A percentile compares a stretch with the other conserved stretches of the same genome.
Evolutionary conservation across 179 eudicot genomes (phyloP).

Genomic region (Corrigiola litoralis): DNA sequence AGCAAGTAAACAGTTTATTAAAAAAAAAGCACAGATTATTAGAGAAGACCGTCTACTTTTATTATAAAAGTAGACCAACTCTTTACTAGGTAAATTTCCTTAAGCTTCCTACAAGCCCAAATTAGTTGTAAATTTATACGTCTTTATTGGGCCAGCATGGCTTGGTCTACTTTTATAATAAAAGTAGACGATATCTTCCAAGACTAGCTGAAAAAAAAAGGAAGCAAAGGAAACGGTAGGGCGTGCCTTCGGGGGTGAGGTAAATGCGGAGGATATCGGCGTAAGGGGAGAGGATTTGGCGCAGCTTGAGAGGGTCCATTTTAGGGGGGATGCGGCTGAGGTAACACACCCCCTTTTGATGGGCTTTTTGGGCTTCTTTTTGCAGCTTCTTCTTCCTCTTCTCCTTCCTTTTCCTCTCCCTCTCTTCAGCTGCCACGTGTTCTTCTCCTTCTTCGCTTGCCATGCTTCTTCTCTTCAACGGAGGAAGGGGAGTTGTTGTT

Average conservation of each 20-base stretch:
- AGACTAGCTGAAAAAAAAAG: background rate
- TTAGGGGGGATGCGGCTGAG: conserved; percentile 80
- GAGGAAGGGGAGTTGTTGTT: too few species aligned
- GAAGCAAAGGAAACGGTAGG: too few species aligned
- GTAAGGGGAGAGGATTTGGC: conserved; percentile 60
- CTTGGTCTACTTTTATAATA: too few species aligned
- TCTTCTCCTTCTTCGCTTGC: conserved; percentile 7
- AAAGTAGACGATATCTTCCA: too few species aligned
- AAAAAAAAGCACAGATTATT: too few species aligned
- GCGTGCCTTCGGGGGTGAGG: conserved; percentile 68
- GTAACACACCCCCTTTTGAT: conserved; percentile 75
- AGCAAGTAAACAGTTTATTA: too few species aligned
- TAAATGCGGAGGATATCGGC: conserved; percentile 74
- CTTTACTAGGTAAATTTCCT: too few species aligned
- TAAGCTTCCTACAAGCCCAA: too few species aligned
- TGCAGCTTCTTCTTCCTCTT: conserved; percentile 33
- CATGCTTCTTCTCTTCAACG: conserved; percentile 13
- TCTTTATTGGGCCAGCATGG: too few species aligned
- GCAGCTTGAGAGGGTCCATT: conserved; percentile 77
- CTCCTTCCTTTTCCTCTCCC: conserved; percentile 36
- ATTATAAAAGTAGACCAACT: too few species aligned
- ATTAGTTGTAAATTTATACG: too few species aligned
- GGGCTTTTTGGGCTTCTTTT: conserved; percentile 51
- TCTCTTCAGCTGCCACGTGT: conserved; percentile 24
- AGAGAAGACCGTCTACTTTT: too few species aligned